A percentile compares a stretch with the other conserved stretches of the same genome.
Evolutionary conservation across 1,139 yeast genomes (phyloP).

Genomic region (Oligophagozyma castellii): DNA sequence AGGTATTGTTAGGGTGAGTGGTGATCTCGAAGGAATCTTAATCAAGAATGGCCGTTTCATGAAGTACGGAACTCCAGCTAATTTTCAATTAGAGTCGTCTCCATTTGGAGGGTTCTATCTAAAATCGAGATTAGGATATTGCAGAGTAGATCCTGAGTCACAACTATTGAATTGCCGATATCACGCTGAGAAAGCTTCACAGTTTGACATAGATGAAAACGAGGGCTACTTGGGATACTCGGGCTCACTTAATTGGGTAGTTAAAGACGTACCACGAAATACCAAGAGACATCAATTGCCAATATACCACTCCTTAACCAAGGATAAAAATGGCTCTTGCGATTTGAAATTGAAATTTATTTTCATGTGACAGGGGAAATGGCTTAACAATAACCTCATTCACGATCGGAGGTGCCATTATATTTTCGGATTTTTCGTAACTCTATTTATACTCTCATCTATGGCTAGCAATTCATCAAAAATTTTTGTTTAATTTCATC

Average conservation of each 20-base stretch:
- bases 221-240: conserved; percentile 44
- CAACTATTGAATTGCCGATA: conserved; percentile 26
- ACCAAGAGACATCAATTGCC: conserved; percentile 37
- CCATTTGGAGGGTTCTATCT: conserved; percentile 62
- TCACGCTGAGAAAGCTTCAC: conserved; percentile 32
- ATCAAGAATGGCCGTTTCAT: conserved; percentile 83
- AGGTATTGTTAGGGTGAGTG: conserved; percentile 42
- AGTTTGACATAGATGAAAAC: conserved; percentile 38
- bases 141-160: conserved; percentile 37
- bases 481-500: too few relatives aligned
- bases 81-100: conserved; percentile 40
- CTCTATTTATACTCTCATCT: too few relatives aligned
- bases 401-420: too few relatives aligned
- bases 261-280: conserved; percentile 34
- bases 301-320: conserved; percentile 25
- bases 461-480: too few relatives aligned
- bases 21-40: conserved; percentile 53
- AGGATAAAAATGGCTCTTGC: conserved; percentile 34
- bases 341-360: conserved; percentile 29
- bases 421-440: too few relatives aligned
- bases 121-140: conserved; percentile 56
- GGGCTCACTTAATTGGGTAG: conserved; percentile 53
- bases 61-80: conserved; percentile 75
- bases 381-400: too few relatives aligned
- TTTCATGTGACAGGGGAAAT: too few relatives aligned